Base-by-base conservation (phyloP, 164 flowering plant genomes). In the Liriodendron chinense region DNA sequence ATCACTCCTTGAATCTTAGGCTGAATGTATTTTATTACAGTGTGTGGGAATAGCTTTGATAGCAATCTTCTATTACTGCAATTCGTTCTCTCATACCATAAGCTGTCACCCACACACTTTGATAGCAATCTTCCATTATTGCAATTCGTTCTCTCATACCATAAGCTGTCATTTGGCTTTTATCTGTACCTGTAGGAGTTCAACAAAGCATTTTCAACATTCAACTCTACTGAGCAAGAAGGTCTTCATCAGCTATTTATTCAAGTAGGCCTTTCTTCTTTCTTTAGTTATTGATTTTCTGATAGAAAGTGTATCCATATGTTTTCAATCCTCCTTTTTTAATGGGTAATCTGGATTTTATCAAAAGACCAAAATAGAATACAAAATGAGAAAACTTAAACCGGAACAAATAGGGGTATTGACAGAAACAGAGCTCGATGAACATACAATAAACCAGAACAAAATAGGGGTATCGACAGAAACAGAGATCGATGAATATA, bases 221-320 rank as follows among this genome's bases (percentile, higher is more conserved):
- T 86, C 71, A 67, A 80, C 50, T 67, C 20, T 56, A 75, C 78
- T 0, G 86, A 86, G 81, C 85, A 85, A 80, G 87, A 80, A 71
- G 71, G 20, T 66, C 87, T 89, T n/a, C 81, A 80, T 79, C 79
- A 73, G 16, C 78, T 86, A 10, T 86, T 75, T 68, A 78, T 84
- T 82, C 86, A 89, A 90, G 93, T 85, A 68, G 7, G 18, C 65
- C 53, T 50, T 67, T 62, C 48, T 34, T 69, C 67, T 56, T 26
- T 68, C 23, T n/a, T 24, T 10, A 61, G 47, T 57, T 65, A 26
- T 63, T 47, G n/a, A 21, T 24, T 47, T 65, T 67, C 69, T 28
- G n/a, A 26, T 9, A 16, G 13, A 53, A 53, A 53, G 12, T 16
- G 13, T 8, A 53, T 16, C 18, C 59, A 53, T 16, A 16, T 53